A percentile compares a stretch with the other conserved stretches of the same genome.
phyloP scores from a whole-genome alignment of 2,329 filamentous ascomycete genomes.

The Trichoderma sp. region DNA sequence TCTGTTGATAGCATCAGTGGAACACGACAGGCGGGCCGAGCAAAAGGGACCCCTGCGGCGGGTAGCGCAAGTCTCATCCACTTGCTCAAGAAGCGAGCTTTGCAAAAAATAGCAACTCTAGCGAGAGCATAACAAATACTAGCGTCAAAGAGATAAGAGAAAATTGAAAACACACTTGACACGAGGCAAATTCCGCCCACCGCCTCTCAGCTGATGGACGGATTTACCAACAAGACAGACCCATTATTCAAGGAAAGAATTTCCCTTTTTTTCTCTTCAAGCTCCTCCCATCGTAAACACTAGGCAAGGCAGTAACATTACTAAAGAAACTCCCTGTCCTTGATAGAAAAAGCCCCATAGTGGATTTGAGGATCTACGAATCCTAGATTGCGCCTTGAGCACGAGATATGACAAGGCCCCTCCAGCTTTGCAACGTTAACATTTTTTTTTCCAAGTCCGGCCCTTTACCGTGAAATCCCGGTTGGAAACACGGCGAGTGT shows the following conservation, averaged over 20 bases:
- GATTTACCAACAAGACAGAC: neutral
- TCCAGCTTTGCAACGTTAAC: constrained; percentile 3
- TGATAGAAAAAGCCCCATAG: constrained; percentile 9
- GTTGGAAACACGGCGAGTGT: neutral
- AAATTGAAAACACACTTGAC: neutral
- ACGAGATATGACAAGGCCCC: constrained; percentile 8
- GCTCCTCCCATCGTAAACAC: neutral
- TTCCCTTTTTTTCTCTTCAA: neutral
- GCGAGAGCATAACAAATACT: neutral
- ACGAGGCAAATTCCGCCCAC: neutral
- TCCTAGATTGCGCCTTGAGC: constrained; percentile 17
- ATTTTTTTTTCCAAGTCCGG: neutral
- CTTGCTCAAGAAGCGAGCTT: neutral
- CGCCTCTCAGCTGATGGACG: constrained; percentile 1
- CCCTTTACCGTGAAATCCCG: neutral
- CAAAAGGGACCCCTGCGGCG: constrained; percentile 16
- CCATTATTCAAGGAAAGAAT: neutral
- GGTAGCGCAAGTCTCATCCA: neutral
- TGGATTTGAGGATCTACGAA: constrained; percentile 15
- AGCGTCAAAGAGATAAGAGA: neutral
- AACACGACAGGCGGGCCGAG: constrained; percentile 11
- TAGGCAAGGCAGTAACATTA: neutral
- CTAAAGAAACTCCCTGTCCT: neutral
- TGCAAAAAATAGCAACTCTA: constrained; percentile 3
- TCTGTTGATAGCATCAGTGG: constrained; percentile 18